Evolutionary conservation across 2,329 filamentous ascomycete species (phyloP).

Genomic region (Tolypocladium ovalisporum): DNA sequence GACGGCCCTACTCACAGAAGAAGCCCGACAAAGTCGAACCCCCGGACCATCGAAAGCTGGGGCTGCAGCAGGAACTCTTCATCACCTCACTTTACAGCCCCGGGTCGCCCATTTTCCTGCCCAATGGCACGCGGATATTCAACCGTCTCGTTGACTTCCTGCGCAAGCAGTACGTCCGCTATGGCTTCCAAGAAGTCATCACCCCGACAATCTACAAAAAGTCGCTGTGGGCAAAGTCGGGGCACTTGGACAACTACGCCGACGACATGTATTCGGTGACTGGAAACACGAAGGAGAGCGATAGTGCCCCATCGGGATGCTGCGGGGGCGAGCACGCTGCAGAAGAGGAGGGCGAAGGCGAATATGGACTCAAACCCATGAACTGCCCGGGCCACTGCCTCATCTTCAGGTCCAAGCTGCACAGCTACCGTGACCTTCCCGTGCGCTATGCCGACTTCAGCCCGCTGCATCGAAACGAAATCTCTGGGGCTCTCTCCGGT

Average conservation of each 20-base stretch:
- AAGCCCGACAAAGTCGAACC: conserved; percentile 17
- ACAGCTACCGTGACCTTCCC: conserved; percentile 71
- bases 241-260: conserved; percentile 81
- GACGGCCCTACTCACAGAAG: conserved; percentile 18
- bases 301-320: conserved; percentile 8
- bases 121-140: conserved; percentile 72
- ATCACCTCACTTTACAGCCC: conserved; percentile 71
- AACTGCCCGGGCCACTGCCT: conserved; percentile 86
- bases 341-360: conserved; percentile 50
- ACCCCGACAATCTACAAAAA: conserved; percentile 89
- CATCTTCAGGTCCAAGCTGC: conserved; percentile 62
- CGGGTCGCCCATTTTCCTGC: conserved; percentile 75
- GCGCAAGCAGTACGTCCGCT: conserved; percentile 71
- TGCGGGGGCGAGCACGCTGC: conserved; percentile 18
- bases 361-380: conserved; percentile 85
- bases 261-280: conserved; percentile 86
- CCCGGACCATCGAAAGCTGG: conserved; percentile 50
- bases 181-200: conserved; percentile 81
- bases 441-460: conserved; percentile 82
- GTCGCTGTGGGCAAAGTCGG: conserved; percentile 74
- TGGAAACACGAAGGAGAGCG: conserved; percentile 27
- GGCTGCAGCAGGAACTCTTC: conserved; percentile 62
- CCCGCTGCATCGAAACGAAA: conserved; percentile 76
- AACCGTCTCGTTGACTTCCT: conserved; percentile 75
- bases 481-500: conserved; percentile 70